A percentile compares a stretch with the other conserved stretches of the same genome.
Conservation (phyloP, 192 early-diverging fungal genomes). For the Backusella luteola region DNA sequence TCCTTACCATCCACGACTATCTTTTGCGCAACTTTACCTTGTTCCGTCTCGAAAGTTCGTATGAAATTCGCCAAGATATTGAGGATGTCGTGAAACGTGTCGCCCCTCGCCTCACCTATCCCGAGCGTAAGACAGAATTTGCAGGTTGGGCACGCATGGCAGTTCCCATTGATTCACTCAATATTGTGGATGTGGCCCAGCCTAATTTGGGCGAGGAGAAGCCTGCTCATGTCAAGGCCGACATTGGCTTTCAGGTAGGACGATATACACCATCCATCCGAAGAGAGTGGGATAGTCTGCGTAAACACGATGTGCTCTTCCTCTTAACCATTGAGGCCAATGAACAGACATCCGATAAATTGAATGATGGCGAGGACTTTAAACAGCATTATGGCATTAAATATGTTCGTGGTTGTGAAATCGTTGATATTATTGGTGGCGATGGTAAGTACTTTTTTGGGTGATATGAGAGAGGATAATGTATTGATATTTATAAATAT, state of each 20-base stretch:
- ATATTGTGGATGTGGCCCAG: slow-evolving; percentile 69
- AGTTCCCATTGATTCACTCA: slow-evolving; percentile 62
- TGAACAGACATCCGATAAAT: slow-evolving; percentile 41
- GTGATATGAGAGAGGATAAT: slow-evolving; percentile 24
- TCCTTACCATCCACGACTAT: slow-evolving; percentile 90
- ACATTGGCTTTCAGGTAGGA: slow-evolving; percentile 59
- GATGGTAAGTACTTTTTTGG: slow-evolving; percentile 52
- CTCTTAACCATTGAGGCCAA: slow-evolving; percentile 67
- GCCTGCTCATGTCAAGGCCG: slow-evolving; percentile 77
- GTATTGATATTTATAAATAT: slow-evolving; percentile 25
- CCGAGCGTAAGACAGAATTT: slow-evolving; percentile 69
- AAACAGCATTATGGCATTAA: slow-evolving; percentile 70
- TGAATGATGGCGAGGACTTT: slow-evolving; percentile 52
- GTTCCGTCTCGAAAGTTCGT: slow-evolving; percentile 78
- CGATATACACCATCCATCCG: slow-evolving; percentile 69
- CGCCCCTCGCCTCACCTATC: slow-evolving; percentile 57
- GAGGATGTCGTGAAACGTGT: slow-evolving; percentile 85
- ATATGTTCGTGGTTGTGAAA: slow-evolving; percentile 84
- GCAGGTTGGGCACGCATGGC: slow-evolving; percentile 95
- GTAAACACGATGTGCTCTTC: slow-evolving; percentile 88
- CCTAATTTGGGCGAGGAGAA: slow-evolving; percentile 69
- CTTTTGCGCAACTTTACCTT: slow-evolving; percentile 82
- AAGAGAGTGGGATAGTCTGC: slow-evolving; percentile 86
- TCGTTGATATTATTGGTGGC: slow-evolving; percentile 72
- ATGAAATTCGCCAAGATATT: slow-evolving; percentile 84